phyloP scores from a whole-genome alignment of 2,329 filamentous ascomycete species.

The Plenodomus lindquistii region DNA sequence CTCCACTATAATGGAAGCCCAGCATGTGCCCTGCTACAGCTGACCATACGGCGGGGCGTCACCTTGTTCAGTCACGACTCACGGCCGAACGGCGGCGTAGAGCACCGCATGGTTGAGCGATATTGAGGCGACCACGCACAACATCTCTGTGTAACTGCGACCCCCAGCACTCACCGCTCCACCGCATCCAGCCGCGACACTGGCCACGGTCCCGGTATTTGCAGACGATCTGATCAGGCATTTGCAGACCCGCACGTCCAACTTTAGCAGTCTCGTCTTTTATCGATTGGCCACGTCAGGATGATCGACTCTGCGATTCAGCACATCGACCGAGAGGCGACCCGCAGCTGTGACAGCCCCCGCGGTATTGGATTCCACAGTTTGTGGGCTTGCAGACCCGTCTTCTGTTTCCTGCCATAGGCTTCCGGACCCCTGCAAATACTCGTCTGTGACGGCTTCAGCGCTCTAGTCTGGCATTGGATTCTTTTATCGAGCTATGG shows the following conservation, averaged over 20 bases:
- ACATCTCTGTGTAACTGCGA: constrained; percentile 32
- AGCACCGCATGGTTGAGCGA: constrained; percentile 26
- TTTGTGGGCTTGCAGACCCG: background rate
- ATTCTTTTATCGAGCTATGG: background rate
- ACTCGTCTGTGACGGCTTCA: constrained; percentile 2
- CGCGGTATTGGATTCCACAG: background rate
- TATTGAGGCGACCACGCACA: constrained; percentile 38
- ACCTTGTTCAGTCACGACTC: constrained; percentile 7
- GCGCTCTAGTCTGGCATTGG: constrained; percentile 6
- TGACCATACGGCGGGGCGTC: constrained; percentile 13
- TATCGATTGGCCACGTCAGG: constrained; percentile 27
- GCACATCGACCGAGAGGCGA: background rate
- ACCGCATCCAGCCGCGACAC: constrained; percentile 18
- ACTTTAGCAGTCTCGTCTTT: constrained; percentile 16
- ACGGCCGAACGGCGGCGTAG: constrained; percentile 1
- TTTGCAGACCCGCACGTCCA: constrained; percentile 18
- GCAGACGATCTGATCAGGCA: constrained; percentile 5
- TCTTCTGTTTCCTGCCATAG: background rate
- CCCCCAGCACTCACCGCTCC: constrained; percentile 36
- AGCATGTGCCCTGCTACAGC: constrained; percentile 11
- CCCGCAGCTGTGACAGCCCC: background rate
- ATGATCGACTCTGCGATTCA: constrained; percentile 4
- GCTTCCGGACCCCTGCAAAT: constrained; percentile 4
- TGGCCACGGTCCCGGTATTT: constrained; percentile 26
- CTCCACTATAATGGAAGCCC: constrained; percentile 28